phyloP scores from a whole-genome alignment of 371 early-diverging fungal species.

The Basidiobolus meristosporus region DNA sequence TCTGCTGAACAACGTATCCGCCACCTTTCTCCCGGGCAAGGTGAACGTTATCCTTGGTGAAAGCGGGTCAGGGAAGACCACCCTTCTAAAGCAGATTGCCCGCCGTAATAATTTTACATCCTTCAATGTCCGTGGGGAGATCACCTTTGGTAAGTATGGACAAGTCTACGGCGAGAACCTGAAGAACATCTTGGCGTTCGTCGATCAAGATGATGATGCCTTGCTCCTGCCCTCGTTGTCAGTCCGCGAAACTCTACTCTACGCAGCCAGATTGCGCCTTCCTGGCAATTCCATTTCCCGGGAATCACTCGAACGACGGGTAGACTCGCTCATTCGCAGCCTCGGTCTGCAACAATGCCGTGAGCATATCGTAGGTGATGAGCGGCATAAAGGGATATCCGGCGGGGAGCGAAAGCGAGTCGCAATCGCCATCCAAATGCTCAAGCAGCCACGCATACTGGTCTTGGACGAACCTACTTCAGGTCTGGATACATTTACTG shows the following conservation, averaged over 20 bases:
- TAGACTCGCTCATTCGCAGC: conserved; percentile 52
- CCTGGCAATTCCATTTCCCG: conserved; percentile 43
- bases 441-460: conserved; percentile 71
- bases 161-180: not conserved
- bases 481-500: conserved; percentile 63
- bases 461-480: conserved; percentile 88
- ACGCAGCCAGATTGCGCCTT: conserved; percentile 56
- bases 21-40: not conserved
- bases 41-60: not conserved
- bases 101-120: too few relatives aligned
- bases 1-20: not conserved
- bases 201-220: conserved; percentile 80
- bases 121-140: too few relatives aligned
- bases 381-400: conserved; percentile 39
- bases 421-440: conserved; percentile 67
- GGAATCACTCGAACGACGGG: conserved; percentile 29
- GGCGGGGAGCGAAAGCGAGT: conserved; percentile 84
- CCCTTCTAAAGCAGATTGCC: not conserved
- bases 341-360: conserved; percentile 58
- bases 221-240: conserved; percentile 65
- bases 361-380: conserved; percentile 47
- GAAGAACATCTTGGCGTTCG: conserved; percentile 25
- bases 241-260: conserved; percentile 58
- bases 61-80: not conserved
- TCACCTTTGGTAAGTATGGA: not conserved